Base-by-base conservation (phyloP, 139 green algal genomes). In the Desmodesmus armatus region DNA sequence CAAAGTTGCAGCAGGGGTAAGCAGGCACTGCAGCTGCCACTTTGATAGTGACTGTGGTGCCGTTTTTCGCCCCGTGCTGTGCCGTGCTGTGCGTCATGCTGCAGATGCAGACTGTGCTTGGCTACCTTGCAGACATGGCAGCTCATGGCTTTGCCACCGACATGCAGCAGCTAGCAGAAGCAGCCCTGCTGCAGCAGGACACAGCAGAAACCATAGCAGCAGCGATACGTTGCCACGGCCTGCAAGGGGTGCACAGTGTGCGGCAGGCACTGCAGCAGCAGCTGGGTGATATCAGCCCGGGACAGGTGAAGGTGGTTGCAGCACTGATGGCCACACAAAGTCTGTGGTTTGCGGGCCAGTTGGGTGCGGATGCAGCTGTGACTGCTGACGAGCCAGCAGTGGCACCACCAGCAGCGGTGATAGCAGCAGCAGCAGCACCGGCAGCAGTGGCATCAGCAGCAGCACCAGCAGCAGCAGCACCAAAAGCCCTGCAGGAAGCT, bases 291-390 rank as follows among this genome's bases (percentile, higher is more conserved):
- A 40, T 72, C 15, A 23, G 80, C 19, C 62, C 51, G 47, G 67
- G 49, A 0, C 49, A 78, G 69, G 73, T 85, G 25, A 85, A 90
- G 86, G 86, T 85, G 58, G 80, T 90, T 39, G 86, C 81, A 4
- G 86, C 86, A 25, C 69, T 90, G 15, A 87, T 87, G 66, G 81
- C 67, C 9, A 40, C 31, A 15, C 2, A 55, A 31, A 17, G 37
- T 21, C 39, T 85, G 35, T 87, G 86, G 81, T 90, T 87, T 62
- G 58, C 39, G n/a, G 29, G 65, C 15, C 41, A 80, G 72, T 43
- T 65, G 21, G 33, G 13, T 80, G 17, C 37, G 39, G 49, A 2
- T 39, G 25, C 47, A 60, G 55, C 47, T 55, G 47, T 13, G 13
- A 13, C 47, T 55, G 47, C 47, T 21, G n/a, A 70, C 4, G 69